phyloP scores from a whole-genome alignment of 2,329 filamentous ascomycete species.

The Colletotrichum siamense region DNA sequence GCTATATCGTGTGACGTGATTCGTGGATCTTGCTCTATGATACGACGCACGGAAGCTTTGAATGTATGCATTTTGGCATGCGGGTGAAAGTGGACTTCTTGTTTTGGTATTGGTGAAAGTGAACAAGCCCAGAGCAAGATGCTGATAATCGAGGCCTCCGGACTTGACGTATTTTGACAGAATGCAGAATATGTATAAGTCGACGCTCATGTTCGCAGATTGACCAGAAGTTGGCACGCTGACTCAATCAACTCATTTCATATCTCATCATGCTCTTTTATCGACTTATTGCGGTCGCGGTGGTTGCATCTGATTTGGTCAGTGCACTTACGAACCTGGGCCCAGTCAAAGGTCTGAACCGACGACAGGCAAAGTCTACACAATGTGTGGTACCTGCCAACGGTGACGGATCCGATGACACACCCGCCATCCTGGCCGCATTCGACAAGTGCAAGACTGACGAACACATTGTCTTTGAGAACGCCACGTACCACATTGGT shows the following conservation, averaged over 20 bases:
- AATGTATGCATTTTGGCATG: background rate
- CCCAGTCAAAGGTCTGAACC: background rate
- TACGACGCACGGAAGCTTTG: accelerated
- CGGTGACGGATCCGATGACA: background rate
- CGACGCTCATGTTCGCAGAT: background rate
- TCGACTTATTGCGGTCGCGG: background rate
- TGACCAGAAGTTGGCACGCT: background rate
- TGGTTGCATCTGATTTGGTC: background rate
- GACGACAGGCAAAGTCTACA: background rate
- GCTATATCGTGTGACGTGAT: background rate
- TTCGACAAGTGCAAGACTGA: background rate
- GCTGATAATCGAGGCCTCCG: background rate
- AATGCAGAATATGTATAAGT: background rate
- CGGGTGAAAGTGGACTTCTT: background rate
- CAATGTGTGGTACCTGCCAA: background rate
- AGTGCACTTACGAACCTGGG: background rate
- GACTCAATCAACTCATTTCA: background rate
- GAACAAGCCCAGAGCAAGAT: accelerated
- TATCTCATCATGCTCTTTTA: background rate
- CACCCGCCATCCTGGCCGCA: background rate
- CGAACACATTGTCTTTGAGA: background rate
- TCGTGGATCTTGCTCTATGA: background rate
- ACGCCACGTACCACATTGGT: background rate
- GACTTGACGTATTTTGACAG: background rate
- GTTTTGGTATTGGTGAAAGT: background rate